Evolutionary conservation across 306 rosid genomes (phyloP).

Genomic region (Corylus avellana): DNA sequence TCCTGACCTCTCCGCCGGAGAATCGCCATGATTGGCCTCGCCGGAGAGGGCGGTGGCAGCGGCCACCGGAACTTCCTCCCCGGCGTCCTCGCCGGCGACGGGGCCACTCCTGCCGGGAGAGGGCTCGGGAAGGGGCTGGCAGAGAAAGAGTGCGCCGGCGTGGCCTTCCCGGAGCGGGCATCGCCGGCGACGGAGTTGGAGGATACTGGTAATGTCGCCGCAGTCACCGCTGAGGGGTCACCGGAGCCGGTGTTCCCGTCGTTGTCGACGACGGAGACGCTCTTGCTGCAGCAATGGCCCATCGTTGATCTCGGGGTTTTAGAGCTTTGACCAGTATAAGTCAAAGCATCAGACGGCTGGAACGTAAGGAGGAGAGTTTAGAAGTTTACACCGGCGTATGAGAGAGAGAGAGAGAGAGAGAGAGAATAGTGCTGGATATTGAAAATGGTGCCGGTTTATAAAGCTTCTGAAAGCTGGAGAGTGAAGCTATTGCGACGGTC

Average conservation of each 20-base stretch:
- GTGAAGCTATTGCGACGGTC: conserved; percentile 36
- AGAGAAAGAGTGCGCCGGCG: conserved; percentile 65
- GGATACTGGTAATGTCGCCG: conserved; percentile 12
- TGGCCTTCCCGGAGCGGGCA: conserved; percentile 47
- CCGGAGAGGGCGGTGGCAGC: conserved; percentile 91
- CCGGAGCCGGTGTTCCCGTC: conserved; percentile 27
- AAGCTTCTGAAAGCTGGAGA: conserved; percentile 28
- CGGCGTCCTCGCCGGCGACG: conserved; percentile 83
- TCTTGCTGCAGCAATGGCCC: conserved; percentile 89
- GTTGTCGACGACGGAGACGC: conserved; percentile 52
- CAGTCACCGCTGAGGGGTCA: conserved; percentile 30
- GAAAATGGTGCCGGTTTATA: conserved; percentile 15
- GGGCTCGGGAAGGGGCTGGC: conserved; percentile 72
- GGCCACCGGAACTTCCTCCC: conserved; percentile 95
- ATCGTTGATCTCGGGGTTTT: conserved; percentile 29
- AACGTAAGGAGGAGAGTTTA: conserved; percentile 34
- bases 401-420: conserved; percentile 10
- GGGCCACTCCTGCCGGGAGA: conserved; percentile 77
- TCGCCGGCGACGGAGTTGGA: conserved; percentile 35
- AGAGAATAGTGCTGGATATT: background rate
- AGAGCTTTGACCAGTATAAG: conserved; percentile 37
- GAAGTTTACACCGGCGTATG: background rate
- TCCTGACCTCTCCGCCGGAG: conserved; percentile 58
- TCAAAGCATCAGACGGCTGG: conserved; percentile 37
- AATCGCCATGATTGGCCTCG: conserved; percentile 89